These are phyloP conservation scores for Cryphonectria japonica DNA, from an alignment of 2,329 filamentous ascomycete species.

Conservation along the genomic window DNA sequence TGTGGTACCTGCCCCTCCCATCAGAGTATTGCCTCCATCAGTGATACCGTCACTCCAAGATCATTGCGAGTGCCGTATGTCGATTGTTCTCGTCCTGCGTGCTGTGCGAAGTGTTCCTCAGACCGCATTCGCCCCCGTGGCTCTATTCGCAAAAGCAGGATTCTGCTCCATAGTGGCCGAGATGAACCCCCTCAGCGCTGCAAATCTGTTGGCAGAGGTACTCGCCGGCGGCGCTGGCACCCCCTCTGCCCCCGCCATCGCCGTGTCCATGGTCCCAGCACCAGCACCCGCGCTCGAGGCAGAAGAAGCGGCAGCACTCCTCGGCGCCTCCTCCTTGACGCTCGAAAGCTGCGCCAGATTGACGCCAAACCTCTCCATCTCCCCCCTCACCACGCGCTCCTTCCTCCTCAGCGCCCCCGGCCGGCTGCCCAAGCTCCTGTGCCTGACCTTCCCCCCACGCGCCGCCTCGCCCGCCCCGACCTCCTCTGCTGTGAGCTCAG, in stretches of 20 bases:
- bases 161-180: constrained; percentile 89
- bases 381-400: constrained; percentile 75
- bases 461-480: constrained; percentile 46
- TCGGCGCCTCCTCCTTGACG: constrained; percentile 36
- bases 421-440: constrained; percentile 73
- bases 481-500: constrained; percentile 58
- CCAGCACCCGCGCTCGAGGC: constrained; percentile 20
- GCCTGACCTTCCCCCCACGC: constrained; percentile 61
- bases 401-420: constrained; percentile 84
- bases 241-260: constrained; percentile 30
- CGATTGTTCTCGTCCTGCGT: neutral
- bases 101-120: neutral
- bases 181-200: constrained; percentile 81
- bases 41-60: neutral
- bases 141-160: constrained; percentile 63
- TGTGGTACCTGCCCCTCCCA: neutral
- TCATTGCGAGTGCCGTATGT: neutral
- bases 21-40: neutral
- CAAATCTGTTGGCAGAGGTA: constrained; percentile 69
- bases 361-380: constrained; percentile 81
- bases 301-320: constrained; percentile 21
- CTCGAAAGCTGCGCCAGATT: constrained; percentile 77
- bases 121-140: constrained; percentile 7
- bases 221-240: constrained; percentile 31
- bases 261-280: constrained; percentile 27